Evolutionary conservation across 192 early-diverging fungal species (phyloP), one percentile per base, ranked within the genome.

Genomic region (Pecoramyces ruminantium): DNA sequence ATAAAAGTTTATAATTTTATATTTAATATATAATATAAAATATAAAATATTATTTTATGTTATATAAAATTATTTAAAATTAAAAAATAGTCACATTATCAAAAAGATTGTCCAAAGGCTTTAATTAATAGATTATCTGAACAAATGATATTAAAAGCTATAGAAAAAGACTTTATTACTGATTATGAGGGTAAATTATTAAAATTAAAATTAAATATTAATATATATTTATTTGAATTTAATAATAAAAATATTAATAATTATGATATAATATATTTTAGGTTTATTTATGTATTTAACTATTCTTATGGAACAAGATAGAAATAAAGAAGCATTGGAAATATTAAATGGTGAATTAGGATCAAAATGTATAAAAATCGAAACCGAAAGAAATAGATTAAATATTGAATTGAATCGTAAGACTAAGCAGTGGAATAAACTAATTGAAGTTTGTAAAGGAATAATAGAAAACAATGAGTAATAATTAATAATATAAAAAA

Each of bases 101-200:
- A 28, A 82, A 83, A 85, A 78, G 80, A 78, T 67, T n/a, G 84
- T 87, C 29, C 83, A 83, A 38, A 85, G 86, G 77, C 80, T 96
- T 6, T 87, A 90, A 29, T 87, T 67, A 27, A 93, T 77, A 84
- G 85, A 8, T 86, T 98, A 77, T 92, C 95, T 9, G 95, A 95
- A 82, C 87, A 94, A 28, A 95, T 96, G 94, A 88, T 95, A 78
- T 84, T 89, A 28, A 95, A 94, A 85, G 90, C 93, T 13, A 85
- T 90, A 25, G 82, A 88, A 27, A 94, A 96, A 40, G 88, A 87
- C 6, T 87, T 86, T 78, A 81, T 95, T 30, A 86, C 87, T 21
- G 87, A 88, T 21, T 90, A 91, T 17, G 97, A 98, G 86, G 87
- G 85, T 84, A 39, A 15, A 38, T n/a, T 29, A 21, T n/a, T 21